Evolutionary conservation across 805 yeast species (phyloP).

Genomic region (Teunomyces stri): DNA sequence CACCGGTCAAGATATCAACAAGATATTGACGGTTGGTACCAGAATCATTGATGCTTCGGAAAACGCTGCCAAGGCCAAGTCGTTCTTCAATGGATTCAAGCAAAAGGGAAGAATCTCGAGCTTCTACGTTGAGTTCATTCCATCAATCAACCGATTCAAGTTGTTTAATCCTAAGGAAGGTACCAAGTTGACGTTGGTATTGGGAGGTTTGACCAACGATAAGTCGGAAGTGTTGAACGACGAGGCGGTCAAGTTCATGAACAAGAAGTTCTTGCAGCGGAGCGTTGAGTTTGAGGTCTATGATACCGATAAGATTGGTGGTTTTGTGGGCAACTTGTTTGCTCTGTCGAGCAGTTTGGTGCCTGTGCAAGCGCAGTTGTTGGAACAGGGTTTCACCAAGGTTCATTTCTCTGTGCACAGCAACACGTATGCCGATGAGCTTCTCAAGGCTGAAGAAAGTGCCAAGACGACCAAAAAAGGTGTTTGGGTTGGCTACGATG

Average conservation of each 20-base stretch:
- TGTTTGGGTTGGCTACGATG: slow-evolving; percentile 63
- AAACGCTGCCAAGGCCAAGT: slow-evolving; percentile 64
- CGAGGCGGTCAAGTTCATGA: slow-evolving; percentile 53
- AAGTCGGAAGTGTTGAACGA: slow-evolving; percentile 38
- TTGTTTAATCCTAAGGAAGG: slow-evolving; percentile 71
- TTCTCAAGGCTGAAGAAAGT: slow-evolving; percentile 57
- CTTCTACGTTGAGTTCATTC: slow-evolving; percentile 64
- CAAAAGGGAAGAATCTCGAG: slow-evolving; percentile 65
- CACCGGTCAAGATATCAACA: slow-evolving; percentile 38
- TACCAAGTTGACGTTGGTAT: slow-evolving; percentile 61
- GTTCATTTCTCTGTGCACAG: slow-evolving; percentile 62
- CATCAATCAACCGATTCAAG: slow-evolving; percentile 66
- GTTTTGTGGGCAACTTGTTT: slow-evolving; percentile 71
- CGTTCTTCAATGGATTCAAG: slow-evolving; percentile 67
- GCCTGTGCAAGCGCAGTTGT: slow-evolving; percentile 58
- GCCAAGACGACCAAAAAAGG: slow-evolving; percentile 61
- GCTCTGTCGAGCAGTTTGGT: slow-evolving; percentile 42
- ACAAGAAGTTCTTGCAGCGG: slow-evolving; percentile 61
- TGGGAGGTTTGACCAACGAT: slow-evolving; percentile 65
- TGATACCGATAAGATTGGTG: slow-evolving; percentile 74
- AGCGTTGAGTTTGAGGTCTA: slow-evolving; percentile 69
- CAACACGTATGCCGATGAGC: slow-evolving; percentile 52
- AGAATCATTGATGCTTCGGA: slow-evolving; percentile 81
- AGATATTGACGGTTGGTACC: slow-evolving; percentile 53
- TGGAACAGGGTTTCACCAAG: slow-evolving; percentile 61